phyloP scores from a whole-genome alignment of 495 filamentous ascomycete species.

The Elaphomyces granulatus region DNA sequence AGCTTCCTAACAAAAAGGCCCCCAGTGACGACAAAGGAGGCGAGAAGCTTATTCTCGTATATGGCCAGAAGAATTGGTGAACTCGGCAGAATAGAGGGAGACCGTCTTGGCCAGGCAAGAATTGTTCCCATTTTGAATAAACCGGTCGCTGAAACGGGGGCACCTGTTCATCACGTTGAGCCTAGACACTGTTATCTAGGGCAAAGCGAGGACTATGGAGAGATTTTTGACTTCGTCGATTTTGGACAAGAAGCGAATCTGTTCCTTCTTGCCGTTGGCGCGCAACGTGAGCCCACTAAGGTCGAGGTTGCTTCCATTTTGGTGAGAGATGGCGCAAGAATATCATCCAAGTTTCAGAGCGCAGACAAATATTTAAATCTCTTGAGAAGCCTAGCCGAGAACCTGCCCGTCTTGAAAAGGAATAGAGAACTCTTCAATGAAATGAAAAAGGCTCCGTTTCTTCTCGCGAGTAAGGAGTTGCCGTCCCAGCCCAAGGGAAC shows the following conservation, averaged over 20 bases:
- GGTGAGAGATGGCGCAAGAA: constrained; percentile 59
- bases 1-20: constrained; percentile 53
- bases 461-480: constrained; percentile 69
- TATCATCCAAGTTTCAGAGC: constrained; percentile 63
- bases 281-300: constrained; percentile 79
- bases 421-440: constrained; percentile 62
- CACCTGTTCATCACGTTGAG: constrained; percentile 33
- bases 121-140: constrained; percentile 55
- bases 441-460: constrained; percentile 60
- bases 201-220: constrained; percentile 58
- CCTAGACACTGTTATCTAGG: constrained; percentile 67
- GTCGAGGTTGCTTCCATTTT: constrained; percentile 67
- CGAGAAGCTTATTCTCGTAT: constrained; percentile 62
- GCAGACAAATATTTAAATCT: constrained; percentile 75
- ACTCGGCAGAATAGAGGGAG: constrained; percentile 43
- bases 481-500: constrained; percentile 22
- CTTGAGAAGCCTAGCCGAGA: constrained; percentile 60
- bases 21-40: constrained; percentile 47
- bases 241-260: constrained; percentile 77
- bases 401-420: constrained; percentile 49
- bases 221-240: constrained; percentile 94
- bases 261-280: constrained; percentile 75
- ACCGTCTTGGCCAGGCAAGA: constrained; percentile 41
- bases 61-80: constrained; percentile 63
- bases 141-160: constrained; percentile 19